Percentiles rank a stretch among this genome's conserved stretches.
phyloP scores from a whole-genome alignment of 306 rosid species.

The Corylus americana region DNA sequence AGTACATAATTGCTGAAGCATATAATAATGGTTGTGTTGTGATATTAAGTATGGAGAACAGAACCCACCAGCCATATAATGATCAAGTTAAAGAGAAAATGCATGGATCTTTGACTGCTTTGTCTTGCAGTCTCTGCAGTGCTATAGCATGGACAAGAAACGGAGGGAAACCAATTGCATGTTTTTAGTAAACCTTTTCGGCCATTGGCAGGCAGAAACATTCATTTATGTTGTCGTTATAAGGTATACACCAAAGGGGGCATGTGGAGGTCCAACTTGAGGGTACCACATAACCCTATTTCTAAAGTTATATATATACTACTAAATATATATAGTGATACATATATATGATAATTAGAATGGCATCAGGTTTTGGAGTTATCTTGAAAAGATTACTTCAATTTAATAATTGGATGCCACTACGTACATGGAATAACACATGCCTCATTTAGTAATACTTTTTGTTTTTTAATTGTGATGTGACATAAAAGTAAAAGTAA shows the following conservation, averaged over 20 bases:
- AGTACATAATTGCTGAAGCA: background rate
- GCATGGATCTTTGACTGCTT: background rate
- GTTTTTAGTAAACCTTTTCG: conserved; percentile 26
- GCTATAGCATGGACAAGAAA: background rate
- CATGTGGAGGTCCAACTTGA: conserved; percentile 9
- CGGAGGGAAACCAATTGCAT: conserved; percentile 16
- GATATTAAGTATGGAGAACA: background rate
- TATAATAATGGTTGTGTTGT: background rate
- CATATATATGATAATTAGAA: background rate
- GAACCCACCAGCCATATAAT: conserved; percentile 19
- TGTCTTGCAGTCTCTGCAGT: background rate
- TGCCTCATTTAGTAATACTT: too few species aligned
- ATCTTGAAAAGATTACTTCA: background rate
- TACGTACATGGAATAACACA: background rate
- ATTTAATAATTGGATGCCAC: background rate
- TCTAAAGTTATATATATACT: background rate
- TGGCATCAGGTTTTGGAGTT: background rate
- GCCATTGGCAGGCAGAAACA: conserved; percentile 13
- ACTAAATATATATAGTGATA: background rate
- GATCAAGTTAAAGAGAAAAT: background rate
- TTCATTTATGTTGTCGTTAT: background rate
- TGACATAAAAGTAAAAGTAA: too few species aligned
- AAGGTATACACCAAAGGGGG: background rate
- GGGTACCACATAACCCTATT: background rate
- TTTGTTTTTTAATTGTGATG: too few species aligned